Percentiles rank a stretch among this genome's conserved stretches.
Conservation (phyloP, 306 rosid genomes). For the Rubus parviflorus region DNA sequence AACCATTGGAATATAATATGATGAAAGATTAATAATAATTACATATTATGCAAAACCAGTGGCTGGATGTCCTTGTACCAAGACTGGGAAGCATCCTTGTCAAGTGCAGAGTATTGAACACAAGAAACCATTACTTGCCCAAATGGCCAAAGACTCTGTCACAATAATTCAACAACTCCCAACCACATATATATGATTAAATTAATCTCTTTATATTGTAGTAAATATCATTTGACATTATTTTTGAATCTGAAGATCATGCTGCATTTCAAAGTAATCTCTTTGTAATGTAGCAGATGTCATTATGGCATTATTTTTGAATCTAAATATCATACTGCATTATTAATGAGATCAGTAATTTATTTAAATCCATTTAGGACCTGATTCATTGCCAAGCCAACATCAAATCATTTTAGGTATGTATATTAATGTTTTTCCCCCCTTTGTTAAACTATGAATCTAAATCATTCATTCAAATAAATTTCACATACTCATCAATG, state of each 20-base stretch:
- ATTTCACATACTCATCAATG: too few relatives aligned
- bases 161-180: conserved; percentile 21
- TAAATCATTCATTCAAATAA: too few relatives aligned
- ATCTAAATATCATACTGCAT: neutral
- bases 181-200: neutral
- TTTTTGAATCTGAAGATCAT: too few relatives aligned
- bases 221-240: neutral
- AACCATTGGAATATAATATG: neutral
- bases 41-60: conserved; percentile 3
- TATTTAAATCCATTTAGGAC: neutral
- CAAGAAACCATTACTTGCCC: neutral
- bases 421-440: too few relatives aligned
- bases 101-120: neutral
- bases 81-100: conserved; percentile 15
- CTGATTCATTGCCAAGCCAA: neutral
- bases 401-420: neutral
- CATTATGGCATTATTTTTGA: neutral
- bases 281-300: neutral
- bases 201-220: neutral
- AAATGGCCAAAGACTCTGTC: neutral
- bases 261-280: neutral
- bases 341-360: neutral
- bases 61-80: conserved; percentile 6
- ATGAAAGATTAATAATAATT: too few relatives aligned
- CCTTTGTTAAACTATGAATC: too few relatives aligned